phyloP scores from a whole-genome alignment of 2,329 filamentous ascomycete species.

The Exserohilum turcica region DNA sequence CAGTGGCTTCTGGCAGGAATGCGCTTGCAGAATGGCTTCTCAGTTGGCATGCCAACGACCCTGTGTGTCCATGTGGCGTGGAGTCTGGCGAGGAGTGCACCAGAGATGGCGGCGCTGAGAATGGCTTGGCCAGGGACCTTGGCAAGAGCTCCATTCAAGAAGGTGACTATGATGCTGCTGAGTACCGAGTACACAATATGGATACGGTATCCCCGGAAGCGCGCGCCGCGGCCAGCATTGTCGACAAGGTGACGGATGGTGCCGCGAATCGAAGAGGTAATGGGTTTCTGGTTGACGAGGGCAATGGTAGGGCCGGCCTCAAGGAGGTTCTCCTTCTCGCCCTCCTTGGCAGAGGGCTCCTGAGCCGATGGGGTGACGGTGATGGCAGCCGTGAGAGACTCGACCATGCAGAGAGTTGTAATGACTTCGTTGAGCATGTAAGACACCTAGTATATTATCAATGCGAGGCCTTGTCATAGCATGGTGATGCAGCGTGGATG shows the following conservation, averaged over 20 bases:
- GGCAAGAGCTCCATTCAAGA: conserved; percentile 53
- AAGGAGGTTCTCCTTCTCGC: conserved; percentile 43
- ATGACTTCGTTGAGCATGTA: conserved; percentile 67
- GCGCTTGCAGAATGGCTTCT: conserved; percentile 66
- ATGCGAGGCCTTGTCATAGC: background rate
- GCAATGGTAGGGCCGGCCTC: conserved; percentile 49
- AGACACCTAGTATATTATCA: conserved; percentile 30
- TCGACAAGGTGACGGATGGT: conserved; percentile 66
- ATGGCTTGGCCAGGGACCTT: conserved; percentile 54
- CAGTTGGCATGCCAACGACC: conserved; percentile 73
- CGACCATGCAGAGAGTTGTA: conserved; percentile 67
- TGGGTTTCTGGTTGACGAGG: conserved; percentile 59
- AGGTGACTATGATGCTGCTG: conserved; percentile 47
- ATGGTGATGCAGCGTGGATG: background rate
- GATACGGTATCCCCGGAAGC: conserved; percentile 70
- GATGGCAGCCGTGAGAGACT: conserved; percentile 61
- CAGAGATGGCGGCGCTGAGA: conserved; percentile 62
- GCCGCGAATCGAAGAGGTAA: conserved; percentile 65
- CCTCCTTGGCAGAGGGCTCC: conserved; percentile 49
- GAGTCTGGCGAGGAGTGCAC: conserved; percentile 68
- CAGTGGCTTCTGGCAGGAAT: conserved; percentile 70
- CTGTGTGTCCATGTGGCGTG: conserved; percentile 83
- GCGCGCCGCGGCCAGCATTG: conserved; percentile 66
- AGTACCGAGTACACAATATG: conserved; percentile 48
- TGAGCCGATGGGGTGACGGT: conserved; percentile 55